Base-by-base conservation (phyloP, 1,139 yeast genomes). In the Kluyveromyces sp. region DNA sequence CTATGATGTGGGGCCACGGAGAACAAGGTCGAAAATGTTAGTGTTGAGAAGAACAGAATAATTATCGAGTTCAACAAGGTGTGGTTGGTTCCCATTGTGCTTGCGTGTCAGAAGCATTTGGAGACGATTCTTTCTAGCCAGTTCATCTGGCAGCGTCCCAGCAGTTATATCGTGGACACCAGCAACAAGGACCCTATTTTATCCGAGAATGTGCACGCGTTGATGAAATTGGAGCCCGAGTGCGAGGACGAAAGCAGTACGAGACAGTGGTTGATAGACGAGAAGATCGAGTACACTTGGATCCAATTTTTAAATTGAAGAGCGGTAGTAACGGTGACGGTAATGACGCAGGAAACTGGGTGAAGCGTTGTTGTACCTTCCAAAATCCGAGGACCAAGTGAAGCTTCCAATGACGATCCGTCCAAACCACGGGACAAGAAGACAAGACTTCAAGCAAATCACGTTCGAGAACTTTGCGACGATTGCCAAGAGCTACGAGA, bases 401-500 rank as follows among this genome's bases (percentile, higher is more conserved):
- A 41, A 7, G 40, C 40, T 25, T 25, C 37, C 31, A 26, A 7
- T 33, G 37, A 34, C 34, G 8, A 39, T 55, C 42, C 45, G 45
- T 38, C 64, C 63, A 3, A 62, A 59, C 42, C 55, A 50, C 34
- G 46, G 41, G 50, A 50, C 41, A 31, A 41, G 43, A 45, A 54
- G 34, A 28, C 64, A 60, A 46, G 48, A 42, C 25, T 48, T 57
- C 27, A 42, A 51, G 6, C 50, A 52, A 27, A 52, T 67, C 6
- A 57, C 65, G 3, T 68, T 58, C 50, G 61, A 65, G 48, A 57
- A 61, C 15, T 46, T 68, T 3, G 50, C 65, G 2, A 50, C 50
- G 7, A 42, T 65, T 25, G 66, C 56, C 3, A 34, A 43, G 21
- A 50, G 48, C 3, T 47, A 46, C 4, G 49, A 45, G 6, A 48